These are phyloP conservation scores for Emmonsia crescens DNA, from an alignment of 2,329 filamentous ascomycete genomes.

Conservation along the genomic window DNA sequence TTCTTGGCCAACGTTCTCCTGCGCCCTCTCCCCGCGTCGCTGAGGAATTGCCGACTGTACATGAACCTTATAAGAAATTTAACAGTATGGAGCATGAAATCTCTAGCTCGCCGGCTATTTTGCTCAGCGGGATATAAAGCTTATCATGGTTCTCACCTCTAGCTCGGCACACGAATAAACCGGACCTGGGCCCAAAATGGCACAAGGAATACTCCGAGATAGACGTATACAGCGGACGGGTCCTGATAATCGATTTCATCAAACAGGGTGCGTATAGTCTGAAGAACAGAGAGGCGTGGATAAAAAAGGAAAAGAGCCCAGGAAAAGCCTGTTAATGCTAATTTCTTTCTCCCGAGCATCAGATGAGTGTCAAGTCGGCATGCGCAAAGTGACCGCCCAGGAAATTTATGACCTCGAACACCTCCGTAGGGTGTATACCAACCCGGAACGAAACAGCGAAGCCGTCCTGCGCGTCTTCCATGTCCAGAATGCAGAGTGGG, in stretches of 20 bases:
- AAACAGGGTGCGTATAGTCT: slow-evolving; percentile 18
- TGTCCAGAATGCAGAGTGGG: slow-evolving; percentile 45
- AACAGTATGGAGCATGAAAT: neutral
- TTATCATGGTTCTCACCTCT: neutral
- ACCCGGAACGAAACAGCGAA: slow-evolving; percentile 16
- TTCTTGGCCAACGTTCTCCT: neutral
- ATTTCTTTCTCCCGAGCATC: slow-evolving; percentile 1
- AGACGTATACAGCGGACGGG: slow-evolving; percentile 28
- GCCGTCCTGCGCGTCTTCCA: slow-evolving; percentile 32
- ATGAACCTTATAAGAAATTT: neutral
- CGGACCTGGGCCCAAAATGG: slow-evolving; percentile 24
- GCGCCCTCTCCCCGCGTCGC: slow-evolving; percentile 7
- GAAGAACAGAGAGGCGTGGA: neutral
- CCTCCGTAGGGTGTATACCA: slow-evolving; percentile 35
- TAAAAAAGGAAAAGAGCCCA: neutral
- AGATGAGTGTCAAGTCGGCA: slow-evolving; percentile 28
- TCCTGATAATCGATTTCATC: slow-evolving; percentile 44
- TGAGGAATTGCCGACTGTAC: slow-evolving; percentile 7
- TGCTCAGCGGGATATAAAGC: neutral
- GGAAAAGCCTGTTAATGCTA: neutral
- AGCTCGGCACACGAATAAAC: slow-evolving; percentile 7
- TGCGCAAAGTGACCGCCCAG: slow-evolving; percentile 37
- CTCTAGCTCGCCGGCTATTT: neutral
- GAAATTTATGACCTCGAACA: slow-evolving; percentile 38
- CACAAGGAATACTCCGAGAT: slow-evolving; percentile 24